These are phyloP conservation scores for Quercus robur DNA, from an alignment of 306 rosid genomes.

Conservation along the genomic window DNA sequence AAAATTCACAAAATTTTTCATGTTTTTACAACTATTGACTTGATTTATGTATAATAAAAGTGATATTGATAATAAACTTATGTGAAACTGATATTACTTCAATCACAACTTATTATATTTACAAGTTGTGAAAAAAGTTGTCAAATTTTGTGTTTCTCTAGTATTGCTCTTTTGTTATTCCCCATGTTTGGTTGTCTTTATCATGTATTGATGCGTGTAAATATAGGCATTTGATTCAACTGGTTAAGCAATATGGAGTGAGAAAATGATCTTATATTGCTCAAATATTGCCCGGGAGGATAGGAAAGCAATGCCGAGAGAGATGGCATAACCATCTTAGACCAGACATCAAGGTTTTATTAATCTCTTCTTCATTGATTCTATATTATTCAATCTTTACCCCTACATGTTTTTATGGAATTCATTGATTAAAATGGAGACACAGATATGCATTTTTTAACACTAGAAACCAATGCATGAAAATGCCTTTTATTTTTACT, in stretches of 20 bases:
- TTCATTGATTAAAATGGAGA: not conserved
- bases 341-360: constrained; percentile 85
- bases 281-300: constrained; percentile 83
- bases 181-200: not conserved
- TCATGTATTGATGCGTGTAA: not conserved
- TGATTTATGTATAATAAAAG: rapidly evolving
- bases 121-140: not conserved
- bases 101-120: too few species aligned
- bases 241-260: constrained; percentile 79
- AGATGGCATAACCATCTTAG: constrained; percentile 96
- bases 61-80: rapidly evolving
- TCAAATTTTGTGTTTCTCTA: not conserved
- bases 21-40: rapidly evolving
- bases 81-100: too few species aligned
- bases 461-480: not conserved
- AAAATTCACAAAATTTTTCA: too few species aligned
- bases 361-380: not conserved
- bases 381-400: not conserved
- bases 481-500: not conserved
- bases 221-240: constrained; percentile 64
- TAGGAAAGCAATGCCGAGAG: constrained; percentile 95
- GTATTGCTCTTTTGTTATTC: not conserved
- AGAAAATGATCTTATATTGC: constrained; percentile 96
- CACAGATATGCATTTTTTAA: not conserved
- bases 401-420: not conserved